Evolutionary conservation across 371 early-diverging fungal species (phyloP), one percentile per base, ranked within the genome.

Genomic region (Mortierella sp.): DNA sequence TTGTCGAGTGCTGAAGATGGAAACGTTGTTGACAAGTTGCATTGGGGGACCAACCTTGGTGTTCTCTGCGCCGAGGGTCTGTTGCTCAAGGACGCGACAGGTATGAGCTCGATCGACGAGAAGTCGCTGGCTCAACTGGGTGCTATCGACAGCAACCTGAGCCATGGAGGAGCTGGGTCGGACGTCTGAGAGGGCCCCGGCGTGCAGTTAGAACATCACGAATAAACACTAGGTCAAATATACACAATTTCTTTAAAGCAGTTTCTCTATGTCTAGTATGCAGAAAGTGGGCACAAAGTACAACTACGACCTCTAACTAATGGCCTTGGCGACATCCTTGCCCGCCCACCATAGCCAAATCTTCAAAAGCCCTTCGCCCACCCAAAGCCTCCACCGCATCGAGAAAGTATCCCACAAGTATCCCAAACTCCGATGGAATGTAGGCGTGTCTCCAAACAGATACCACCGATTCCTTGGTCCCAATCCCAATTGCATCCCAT

Each of bases 401-500:
- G 63, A 46, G 63, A 88, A 71, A 1, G 71, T 80, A 38, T 88
- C 88, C 75, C 65, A 75, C 16, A 85, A 68, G 55, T 78, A 88
- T 4, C 75, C 65, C 4, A 88, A 10, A 71, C 84, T 87, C 35
- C 89, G 76, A 1, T 12, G 32, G 21, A 89, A 60, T 14, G 79
- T 89, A 8, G 89, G 89, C 0, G 89, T 73, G n/a, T 84, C 87
- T 46, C 87, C 87, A 75, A 87, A 84, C 1, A 89, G 79, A 56
- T 89, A 89, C 84, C 84, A 89, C 14, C 87, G 83, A 44, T 80
- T 83, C 75, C 78, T 71, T 3, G 87, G 84, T 4, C 87, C 88
- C 21, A 87, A 35, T 46, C 82, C 82, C 2, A 79, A 65, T 10
- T 81, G 72, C 73, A 63, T 82, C 43, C 83, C 86, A 14, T 77